phyloP scores from a whole-genome alignment of 257 asterid genomes.

The Lycium ferocissimum region DNA sequence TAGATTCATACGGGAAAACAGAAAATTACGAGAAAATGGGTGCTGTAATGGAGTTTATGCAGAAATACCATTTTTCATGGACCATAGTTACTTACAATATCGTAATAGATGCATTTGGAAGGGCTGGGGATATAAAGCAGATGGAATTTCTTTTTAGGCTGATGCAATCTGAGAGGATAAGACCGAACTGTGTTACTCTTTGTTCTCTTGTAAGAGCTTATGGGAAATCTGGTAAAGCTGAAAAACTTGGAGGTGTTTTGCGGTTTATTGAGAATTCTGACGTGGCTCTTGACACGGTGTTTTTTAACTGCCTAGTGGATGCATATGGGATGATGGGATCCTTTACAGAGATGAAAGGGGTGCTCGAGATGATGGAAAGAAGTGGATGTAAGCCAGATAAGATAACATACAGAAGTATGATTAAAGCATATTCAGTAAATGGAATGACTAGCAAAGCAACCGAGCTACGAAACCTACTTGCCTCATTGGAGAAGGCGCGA shows the following conservation, averaged over 20 bases:
- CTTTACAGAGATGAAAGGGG: slow-evolving; percentile 79
- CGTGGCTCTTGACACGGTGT: slow-evolving; percentile 72
- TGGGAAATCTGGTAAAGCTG: slow-evolving; percentile 66
- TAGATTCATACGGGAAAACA: slow-evolving; percentile 85
- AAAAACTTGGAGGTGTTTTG: slow-evolving; percentile 63
- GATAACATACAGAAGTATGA: slow-evolving; percentile 81
- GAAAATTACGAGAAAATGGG: slow-evolving; percentile 83
- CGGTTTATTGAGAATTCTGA: slow-evolving; percentile 72
- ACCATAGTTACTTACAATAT: slow-evolving; percentile 84
- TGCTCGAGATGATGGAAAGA: slow-evolving; percentile 76
- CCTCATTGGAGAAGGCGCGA: slow-evolving; percentile 38
- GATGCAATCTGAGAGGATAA: slow-evolving; percentile 88
- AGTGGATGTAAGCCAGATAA: slow-evolving; percentile 77
- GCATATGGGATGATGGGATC: slow-evolving; percentile 94
- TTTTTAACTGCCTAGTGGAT: slow-evolving; percentile 84
- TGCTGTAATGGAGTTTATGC: slow-evolving; percentile 95
- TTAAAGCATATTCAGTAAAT: slow-evolving; percentile 63
- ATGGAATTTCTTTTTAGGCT: slow-evolving; percentile 86
- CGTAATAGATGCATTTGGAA: slow-evolving; percentile 89
- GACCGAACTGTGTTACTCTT: slow-evolving; percentile 79
- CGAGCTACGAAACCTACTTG: slow-evolving; percentile 62
- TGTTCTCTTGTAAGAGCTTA: slow-evolving; percentile 87
- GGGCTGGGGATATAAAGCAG: slow-evolving; percentile 79
- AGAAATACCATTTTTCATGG: slow-evolving; percentile 84
- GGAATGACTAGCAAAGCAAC: slow-evolving; percentile 71